Evolutionary conservation across 805 yeast species (phyloP).

Genomic region (Sugiyamaella smithiae): DNA sequence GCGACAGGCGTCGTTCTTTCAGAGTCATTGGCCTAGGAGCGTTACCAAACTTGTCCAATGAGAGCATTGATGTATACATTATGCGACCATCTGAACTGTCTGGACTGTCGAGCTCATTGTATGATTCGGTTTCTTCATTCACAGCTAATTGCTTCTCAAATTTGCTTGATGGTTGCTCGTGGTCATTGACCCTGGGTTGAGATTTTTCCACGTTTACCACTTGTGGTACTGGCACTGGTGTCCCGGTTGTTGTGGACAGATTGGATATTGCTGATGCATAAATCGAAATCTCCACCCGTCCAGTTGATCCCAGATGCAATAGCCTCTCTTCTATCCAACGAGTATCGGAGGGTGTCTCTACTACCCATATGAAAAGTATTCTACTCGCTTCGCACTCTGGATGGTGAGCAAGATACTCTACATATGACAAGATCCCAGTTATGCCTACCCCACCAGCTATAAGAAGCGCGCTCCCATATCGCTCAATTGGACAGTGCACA

Average conservation of each 20-base stretch:
- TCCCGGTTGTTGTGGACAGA: too few species aligned
- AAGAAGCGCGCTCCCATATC: slow-evolving; percentile 47
- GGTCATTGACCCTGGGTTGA: too few species aligned
- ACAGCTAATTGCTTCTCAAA: neutral
- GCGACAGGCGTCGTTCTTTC: neutral
- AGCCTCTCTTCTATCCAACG: slow-evolving; percentile 24
- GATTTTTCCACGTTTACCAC: neutral
- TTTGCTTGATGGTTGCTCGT: too few species aligned
- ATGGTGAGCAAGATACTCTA: slow-evolving; percentile 30
- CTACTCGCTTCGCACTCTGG: slow-evolving; percentile 14
- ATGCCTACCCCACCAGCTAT: slow-evolving; percentile 67
- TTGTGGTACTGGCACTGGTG: neutral
- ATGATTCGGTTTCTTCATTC: neutral
- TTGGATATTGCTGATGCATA: slow-evolving; percentile 11
- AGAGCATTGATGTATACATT: slow-evolving; percentile 4
- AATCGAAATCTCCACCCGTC: slow-evolving; percentile 19
- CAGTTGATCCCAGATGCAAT: slow-evolving; percentile 32
- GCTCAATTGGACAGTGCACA: slow-evolving; percentile 43
- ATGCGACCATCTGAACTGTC: neutral
- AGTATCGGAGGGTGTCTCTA: slow-evolving; percentile 20
- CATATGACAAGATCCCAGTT: slow-evolving; percentile 53
- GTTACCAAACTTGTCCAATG: neutral
- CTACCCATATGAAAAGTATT: slow-evolving; percentile 32
- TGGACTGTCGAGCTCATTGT: neutral
- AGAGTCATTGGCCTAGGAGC: neutral